Base-by-base conservation (phyloP, 2,329 filamentous ascomycete species). In the Beauveria australis region DNA sequence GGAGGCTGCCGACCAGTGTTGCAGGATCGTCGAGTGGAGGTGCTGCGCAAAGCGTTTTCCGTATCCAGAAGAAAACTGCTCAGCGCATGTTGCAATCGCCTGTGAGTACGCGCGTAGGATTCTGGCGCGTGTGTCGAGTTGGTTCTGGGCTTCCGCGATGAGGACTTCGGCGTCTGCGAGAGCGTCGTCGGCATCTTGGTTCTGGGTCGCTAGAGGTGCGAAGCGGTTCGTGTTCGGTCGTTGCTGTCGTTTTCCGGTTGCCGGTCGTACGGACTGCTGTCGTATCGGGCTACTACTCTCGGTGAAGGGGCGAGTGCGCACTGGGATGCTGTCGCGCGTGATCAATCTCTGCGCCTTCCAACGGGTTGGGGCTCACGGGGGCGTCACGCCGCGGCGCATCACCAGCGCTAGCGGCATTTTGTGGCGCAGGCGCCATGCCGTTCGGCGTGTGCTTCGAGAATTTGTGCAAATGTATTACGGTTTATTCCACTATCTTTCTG, bases 51-150 rank as follows among this genome's bases (percentile, higher is more conserved):
- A 53, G 19, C 37, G 33, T 22, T 54, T 41, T 9, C 41, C 44
- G 48, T 53, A 60, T 44, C 43, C 43, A 9, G 49, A 46, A 14
- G 40, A 53, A n/a, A 60, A 60, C 41, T 60, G 43, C 6, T 43
- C 41, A 9, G 43, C 48, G 40, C 51, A 60, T 51, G 54, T 19
- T 28, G 51, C 40, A 22, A 53, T 60, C 41, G 43, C 43, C 26
- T 47, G 33, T 37, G 40, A 19, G 28, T 47, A 54, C 16, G 49
- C 51, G 49, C 44, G 51, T 16, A 60, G 41, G 2, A 54, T 24
- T 22, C 30, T 58, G 7, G 55, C 54, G 19, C 54, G 44, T 37
- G n/a, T 57, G 30, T 57, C 28, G 30, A 57, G 54, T 48, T 57
- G 54, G 19, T 18, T 24, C 12, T 57, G 43, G 43, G 53, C 40